phyloP scores from a whole-genome alignment of 2,329 filamentous ascomycete genomes.

The Metarhizium album region DNA sequence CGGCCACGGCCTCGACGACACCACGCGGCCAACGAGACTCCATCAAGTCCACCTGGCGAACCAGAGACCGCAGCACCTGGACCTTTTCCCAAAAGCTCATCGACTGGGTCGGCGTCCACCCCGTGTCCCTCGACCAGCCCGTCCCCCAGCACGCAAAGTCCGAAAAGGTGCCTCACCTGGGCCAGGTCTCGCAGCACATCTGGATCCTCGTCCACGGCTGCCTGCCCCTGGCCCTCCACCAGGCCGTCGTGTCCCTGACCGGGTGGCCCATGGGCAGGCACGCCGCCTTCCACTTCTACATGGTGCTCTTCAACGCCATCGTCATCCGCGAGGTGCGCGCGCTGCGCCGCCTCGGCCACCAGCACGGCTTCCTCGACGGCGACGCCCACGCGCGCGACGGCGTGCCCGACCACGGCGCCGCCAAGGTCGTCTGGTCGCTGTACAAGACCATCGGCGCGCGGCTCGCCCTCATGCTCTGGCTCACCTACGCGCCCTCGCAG shows the following conservation, averaged over 20 bases:
- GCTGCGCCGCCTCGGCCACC: slow-evolving; percentile 27
- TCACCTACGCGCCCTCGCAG: slow-evolving; percentile 17
- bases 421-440: slow-evolving; percentile 23
- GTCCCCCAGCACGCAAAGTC: slow-evolving; percentile 28
- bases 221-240: slow-evolving; percentile 1
- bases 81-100: slow-evolving; percentile 20
- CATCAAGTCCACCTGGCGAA: slow-evolving; percentile 30
- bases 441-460: slow-evolving; percentile 22
- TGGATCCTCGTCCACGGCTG: slow-evolving; percentile 26
- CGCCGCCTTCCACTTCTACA: slow-evolving; percentile 26
- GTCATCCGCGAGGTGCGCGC: slow-evolving; percentile 27
- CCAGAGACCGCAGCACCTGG: slow-evolving; percentile 18
- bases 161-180: slow-evolving; percentile 22
- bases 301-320: slow-evolving; percentile 26
- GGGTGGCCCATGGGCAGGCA: slow-evolving; percentile 17
- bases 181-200: slow-evolving; percentile 21
- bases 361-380: slow-evolving; percentile 31
- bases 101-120: slow-evolving; percentile 20
- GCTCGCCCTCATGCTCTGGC: slow-evolving; percentile 20
- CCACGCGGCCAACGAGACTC: slow-evolving; percentile 20
- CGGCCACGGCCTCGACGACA: neutral
- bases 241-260: slow-evolving; percentile 21
- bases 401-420: slow-evolving; percentile 28
- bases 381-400: slow-evolving; percentile 18
- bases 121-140: slow-evolving; percentile 15